Evolutionary conservation across 2,329 filamentous ascomycete species (phyloP), one percentile per base, ranked within the genome.

Genomic region (Zarea fungicola): DNA sequence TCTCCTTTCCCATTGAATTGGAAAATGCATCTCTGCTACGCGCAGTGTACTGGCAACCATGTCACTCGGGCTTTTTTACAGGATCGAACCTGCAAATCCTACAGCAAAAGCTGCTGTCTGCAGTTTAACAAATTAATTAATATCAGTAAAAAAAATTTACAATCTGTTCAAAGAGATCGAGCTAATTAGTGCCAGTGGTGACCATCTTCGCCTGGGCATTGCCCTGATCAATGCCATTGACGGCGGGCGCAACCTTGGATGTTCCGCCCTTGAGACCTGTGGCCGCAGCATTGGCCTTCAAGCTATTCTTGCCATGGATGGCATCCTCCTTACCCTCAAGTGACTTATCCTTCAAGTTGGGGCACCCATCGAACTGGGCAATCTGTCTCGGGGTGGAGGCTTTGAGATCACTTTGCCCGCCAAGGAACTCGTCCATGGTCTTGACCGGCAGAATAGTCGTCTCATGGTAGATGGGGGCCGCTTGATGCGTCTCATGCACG

Each of bases 401-500:
- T 10, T 65, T 64, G 1, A 85, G 63, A 2, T 67, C 64, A 36
- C 80, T 79, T 13, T 80, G 79, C 7, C 53, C 47, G 4, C 54
- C 52, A 0, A 42, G 75, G 63, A 85, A 89, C 56, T 89, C 83
- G 1, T 73, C 69, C 61, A 89, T 73, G 29, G 71, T 80, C 61
- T 87, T 81, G 10, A 77, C 65, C 2, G 85, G 84, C 0, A 89
- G 72, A 3, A 78, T 73, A 1, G 83, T 81, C 2, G 81, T 76
- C 36, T 75, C 72, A 60, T 89, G 85, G 61, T 86, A 80, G 51
- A 85, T 75, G 2, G 84, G 73, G 13, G 77, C 72, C 43, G 84
- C 80, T 58, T 87, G 81, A 60, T 89, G 85, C 2, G 78, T 76
- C 67, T 89, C 85, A 55, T 89, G 85, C 35, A 89, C 75, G 0